Evolutionary conservation across 2,329 filamentous ascomycete genomes (phyloP).

Genomic region (Claviceps sp.): DNA sequence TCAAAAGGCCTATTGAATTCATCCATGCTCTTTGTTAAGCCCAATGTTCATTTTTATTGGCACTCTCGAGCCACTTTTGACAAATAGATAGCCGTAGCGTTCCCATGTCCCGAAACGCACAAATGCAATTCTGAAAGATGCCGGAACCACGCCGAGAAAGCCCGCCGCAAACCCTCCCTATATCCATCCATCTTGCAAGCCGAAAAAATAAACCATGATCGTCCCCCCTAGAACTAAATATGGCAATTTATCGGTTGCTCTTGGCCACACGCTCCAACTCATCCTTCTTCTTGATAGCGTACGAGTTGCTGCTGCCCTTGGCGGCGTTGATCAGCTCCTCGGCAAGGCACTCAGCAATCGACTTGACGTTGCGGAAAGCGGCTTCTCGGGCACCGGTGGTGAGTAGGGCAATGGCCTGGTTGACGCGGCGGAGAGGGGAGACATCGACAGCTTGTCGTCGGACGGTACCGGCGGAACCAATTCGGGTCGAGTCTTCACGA

Average conservation of each 20-base stretch:
- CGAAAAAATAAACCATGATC: slow-evolving; percentile 2
- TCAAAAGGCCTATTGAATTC: slow-evolving; percentile 10
- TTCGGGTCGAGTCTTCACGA: slow-evolving; percentile 99
- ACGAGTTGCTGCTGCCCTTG: slow-evolving; percentile 99
- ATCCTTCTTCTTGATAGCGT: slow-evolving; percentile 99
- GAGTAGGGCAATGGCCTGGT: slow-evolving; percentile 98
- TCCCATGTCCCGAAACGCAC: slow-evolving; percentile 33
- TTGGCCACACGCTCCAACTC: slow-evolving; percentile 99
- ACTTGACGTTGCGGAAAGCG: slow-evolving; percentile 99
- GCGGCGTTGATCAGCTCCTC: slow-evolving; percentile 99
- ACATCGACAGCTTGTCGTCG: slow-evolving; percentile 99
- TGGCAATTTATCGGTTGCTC: slow-evolving; percentile 88
- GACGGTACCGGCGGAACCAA: slow-evolving; percentile 98
- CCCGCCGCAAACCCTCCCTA: slow-evolving; percentile 19
- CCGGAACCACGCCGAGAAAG: slow-evolving; percentile 32
- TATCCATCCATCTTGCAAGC: slow-evolving; percentile 4
- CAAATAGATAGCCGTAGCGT: slow-evolving; percentile 28
- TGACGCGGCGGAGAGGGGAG: slow-evolving; percentile 96
- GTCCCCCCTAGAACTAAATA: slow-evolving; percentile 3
- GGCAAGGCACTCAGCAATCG: slow-evolving; percentile 96
- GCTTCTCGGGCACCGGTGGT: slow-evolving; percentile 98
- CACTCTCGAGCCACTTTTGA: slow-evolving; percentile 27
- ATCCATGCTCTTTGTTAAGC: slow-evolving; percentile 27
- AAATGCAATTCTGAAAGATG: slow-evolving; percentile 34
- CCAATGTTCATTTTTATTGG: slow-evolving; percentile 25